Evolutionary conservation across 805 yeast genomes (phyloP).

Genomic region (Ogataea salicorniae): DNA sequence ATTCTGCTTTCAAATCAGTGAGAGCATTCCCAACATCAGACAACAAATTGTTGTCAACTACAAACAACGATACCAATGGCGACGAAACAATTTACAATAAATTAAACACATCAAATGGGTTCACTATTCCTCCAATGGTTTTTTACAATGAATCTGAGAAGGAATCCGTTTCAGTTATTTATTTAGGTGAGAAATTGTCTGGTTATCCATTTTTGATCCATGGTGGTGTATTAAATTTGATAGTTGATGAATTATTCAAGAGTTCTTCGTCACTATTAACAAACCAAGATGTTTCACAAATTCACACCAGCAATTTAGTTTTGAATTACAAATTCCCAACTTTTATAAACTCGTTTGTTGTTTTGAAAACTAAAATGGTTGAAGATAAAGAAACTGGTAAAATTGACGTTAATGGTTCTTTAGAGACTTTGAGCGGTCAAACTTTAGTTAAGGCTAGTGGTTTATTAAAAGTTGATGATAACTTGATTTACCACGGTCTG

Average conservation of each 20-base stretch:
- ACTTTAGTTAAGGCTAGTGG: slow-evolving; percentile 56
- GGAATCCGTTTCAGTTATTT: slow-evolving; percentile 64
- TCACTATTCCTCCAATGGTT: slow-evolving; percentile 67
- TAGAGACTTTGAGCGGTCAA: slow-evolving; percentile 50
- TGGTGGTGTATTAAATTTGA: slow-evolving; percentile 82
- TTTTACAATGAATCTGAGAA: slow-evolving; percentile 52
- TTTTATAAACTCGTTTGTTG: slow-evolving; percentile 69
- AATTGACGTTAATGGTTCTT: slow-evolving; percentile 42
- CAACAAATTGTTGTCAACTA: slow-evolving; percentile 5
- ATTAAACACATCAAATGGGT: slow-evolving; percentile 69
- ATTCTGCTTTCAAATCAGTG: slow-evolving; percentile 33
- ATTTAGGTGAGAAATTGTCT: slow-evolving; percentile 70
- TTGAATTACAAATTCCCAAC: slow-evolving; percentile 67
- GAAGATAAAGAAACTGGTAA: slow-evolving; percentile 26
- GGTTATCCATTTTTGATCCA: slow-evolving; percentile 88
- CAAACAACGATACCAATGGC: slow-evolving; percentile 8
- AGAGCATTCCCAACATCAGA: slow-evolving; percentile 44
- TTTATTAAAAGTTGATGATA: slow-evolving; percentile 25
- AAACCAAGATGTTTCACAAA: slow-evolving; percentile 30
- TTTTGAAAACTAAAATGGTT: slow-evolving; percentile 48
- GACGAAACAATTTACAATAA: slow-evolving; percentile 39
- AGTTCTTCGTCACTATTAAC: slow-evolving; percentile 19
- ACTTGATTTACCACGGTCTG: slow-evolving; percentile 5
- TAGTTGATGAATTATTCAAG: slow-evolving; percentile 71
- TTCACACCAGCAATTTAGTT: slow-evolving; percentile 44